Conservation (phyloP, 192 early-diverging fungal genomes). For the Pilaira anomala region DNA sequence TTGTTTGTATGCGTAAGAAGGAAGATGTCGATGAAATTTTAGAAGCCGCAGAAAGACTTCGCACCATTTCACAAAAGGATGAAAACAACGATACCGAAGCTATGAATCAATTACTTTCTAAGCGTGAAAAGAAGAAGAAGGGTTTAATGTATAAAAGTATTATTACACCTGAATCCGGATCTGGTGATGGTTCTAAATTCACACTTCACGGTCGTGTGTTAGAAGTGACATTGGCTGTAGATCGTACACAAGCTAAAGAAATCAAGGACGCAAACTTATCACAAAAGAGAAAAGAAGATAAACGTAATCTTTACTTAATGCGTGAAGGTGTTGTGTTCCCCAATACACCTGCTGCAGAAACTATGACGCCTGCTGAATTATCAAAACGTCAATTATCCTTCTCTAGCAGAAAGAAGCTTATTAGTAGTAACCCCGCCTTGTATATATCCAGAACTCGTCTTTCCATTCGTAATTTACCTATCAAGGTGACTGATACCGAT, state of each 20-base stretch:
- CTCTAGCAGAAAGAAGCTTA: slow-evolving; percentile 72
- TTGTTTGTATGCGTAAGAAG: slow-evolving; percentile 79
- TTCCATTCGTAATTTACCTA: slow-evolving; percentile 81
- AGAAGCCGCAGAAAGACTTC: slow-evolving; percentile 63
- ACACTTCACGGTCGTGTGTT: slow-evolving; percentile 80
- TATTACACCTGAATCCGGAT: slow-evolving; percentile 59
- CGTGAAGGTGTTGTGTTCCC: slow-evolving; percentile 90
- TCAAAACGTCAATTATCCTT: slow-evolving; percentile 83
- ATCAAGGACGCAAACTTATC: slow-evolving; percentile 59
- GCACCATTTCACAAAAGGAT: slow-evolving; percentile 47
- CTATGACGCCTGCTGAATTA: slow-evolving; percentile 69
- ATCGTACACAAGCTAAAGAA: slow-evolving; percentile 62
- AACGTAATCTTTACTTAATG: slow-evolving; percentile 85
- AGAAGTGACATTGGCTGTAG: slow-evolving; percentile 76
- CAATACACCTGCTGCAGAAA: slow-evolving; percentile 71
- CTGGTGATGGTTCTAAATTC: slow-evolving; percentile 53
- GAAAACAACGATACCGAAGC: slow-evolving; percentile 38
- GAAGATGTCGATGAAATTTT: slow-evolving; percentile 75
- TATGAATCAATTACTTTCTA: slow-evolving; percentile 30
- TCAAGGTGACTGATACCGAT: slow-evolving; percentile 66
- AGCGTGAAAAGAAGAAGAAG: slow-evolving; percentile 56
- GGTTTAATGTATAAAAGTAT: slow-evolving; percentile 51
- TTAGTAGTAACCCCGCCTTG: slow-evolving; percentile 84
- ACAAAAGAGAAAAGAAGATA: slow-evolving; percentile 68
- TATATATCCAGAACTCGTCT: slow-evolving; percentile 87